Percentiles rank a stretch among this genome's conserved stretches.
Evolutionary conservation across 2,329 filamentous ascomycete genomes (phyloP).

Genomic region (Epichloe scottii): DNA sequence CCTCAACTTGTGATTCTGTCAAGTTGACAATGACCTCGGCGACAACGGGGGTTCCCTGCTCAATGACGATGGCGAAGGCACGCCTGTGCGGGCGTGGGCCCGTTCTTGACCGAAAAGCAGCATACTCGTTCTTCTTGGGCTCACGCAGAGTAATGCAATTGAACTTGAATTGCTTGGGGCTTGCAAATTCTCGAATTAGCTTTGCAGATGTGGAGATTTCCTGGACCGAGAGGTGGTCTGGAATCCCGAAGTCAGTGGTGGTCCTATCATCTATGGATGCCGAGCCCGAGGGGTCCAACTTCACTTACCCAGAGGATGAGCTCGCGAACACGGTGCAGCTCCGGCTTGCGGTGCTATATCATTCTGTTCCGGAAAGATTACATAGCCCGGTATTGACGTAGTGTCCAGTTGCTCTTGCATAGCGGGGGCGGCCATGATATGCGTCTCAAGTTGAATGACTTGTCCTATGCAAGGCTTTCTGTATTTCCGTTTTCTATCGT

Average conservation of each 20-base stretch:
- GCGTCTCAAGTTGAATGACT: background rate
- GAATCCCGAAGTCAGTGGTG: background rate
- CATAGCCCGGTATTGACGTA: slow-evolving; percentile 31
- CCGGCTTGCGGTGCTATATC: slow-evolving; percentile 23
- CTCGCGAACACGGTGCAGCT: slow-evolving; percentile 16
- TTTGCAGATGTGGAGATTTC: slow-evolving; percentile 40
- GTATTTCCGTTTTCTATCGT: background rate
- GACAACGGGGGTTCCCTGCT: slow-evolving; percentile 26
- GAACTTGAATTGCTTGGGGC: slow-evolving; percentile 25
- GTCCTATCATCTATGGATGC: background rate
- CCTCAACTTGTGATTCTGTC: slow-evolving; percentile 26
- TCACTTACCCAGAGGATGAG: slow-evolving; percentile 25
- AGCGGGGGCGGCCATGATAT: slow-evolving; percentile 11
- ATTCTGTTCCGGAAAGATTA: slow-evolving; percentile 30
- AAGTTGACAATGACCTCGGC: slow-evolving; percentile 40
- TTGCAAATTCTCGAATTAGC: slow-evolving; percentile 30
- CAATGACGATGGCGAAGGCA: slow-evolving; percentile 36
- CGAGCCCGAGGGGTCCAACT: background rate
- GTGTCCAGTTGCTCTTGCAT: slow-evolving; percentile 20
- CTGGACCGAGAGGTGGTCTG: slow-evolving; percentile 39
- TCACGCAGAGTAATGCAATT: slow-evolving; percentile 58
- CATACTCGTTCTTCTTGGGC: slow-evolving; percentile 49
- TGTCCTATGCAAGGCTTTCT: background rate
- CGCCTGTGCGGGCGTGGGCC: slow-evolving; percentile 36
- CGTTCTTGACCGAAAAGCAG: slow-evolving; percentile 41